Base-by-base conservation (phyloP, 352 stramenopile genomes). In the Pythium apleroticum region DNA sequence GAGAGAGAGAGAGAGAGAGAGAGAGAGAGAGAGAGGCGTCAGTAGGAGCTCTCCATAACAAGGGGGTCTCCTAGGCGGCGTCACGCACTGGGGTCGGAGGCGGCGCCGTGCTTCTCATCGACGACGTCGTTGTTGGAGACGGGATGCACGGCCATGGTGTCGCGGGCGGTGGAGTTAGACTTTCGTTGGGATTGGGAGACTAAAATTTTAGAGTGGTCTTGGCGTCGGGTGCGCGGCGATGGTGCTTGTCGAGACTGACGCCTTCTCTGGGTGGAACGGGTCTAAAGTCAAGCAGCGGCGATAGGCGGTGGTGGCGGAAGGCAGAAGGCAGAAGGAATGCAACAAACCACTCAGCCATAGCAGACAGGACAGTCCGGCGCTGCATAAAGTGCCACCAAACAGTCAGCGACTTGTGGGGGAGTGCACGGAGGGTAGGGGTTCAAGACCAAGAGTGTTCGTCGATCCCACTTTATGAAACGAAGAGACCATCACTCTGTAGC, bases 391-490 rank as follows among this genome's bases (percentile, higher is more conserved):
- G 37, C 20, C 49, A 43, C 19, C 50, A 57, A 22, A 60, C 27
- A 55, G 35, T 56, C 33, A 66, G 43, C 60, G 60, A 66, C 60
- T 66, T 66, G 52, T 27, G 49, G n/a, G 27, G 24, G 54, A 63
- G 63, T 56, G 33, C 54, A 37, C 63, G 48, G 30, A 22, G 63
- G 35, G 9, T 69, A 69, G 63, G 63, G 63, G 33, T 69, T 69
- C 63, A 69, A 69, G 54, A 28, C 12, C 8, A 10, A 33, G 63
- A 69, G 24, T 69, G 63, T 49, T 64, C 48, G 35, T 60, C 1
- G 1, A 4, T 60, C 50, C 19, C 50, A 57, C 50, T 0, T 8
- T 57, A 27, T 30, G 27, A 46, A 57, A 53, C 33, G 24, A 60
- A 57, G 20, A 41, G 52, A 60, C 28, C 50, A 55, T n/a, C 59